These are phyloP conservation scores for Leccinellum albellum DNA, from an alignment of 768 basidiomycete genomes.

Conservation along the genomic window DNA sequence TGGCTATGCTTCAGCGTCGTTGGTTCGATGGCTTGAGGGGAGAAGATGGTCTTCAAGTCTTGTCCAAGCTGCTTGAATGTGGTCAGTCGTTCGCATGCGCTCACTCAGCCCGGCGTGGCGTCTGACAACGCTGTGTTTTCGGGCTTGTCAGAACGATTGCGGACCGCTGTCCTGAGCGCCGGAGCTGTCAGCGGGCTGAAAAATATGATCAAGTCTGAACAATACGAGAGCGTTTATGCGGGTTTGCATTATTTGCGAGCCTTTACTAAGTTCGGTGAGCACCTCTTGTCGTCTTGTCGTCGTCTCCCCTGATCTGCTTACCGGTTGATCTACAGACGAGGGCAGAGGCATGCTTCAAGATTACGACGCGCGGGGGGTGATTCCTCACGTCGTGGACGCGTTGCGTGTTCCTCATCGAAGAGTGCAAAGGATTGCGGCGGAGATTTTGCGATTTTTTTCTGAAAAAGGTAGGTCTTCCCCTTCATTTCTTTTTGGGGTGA, in stretches of 20 bases:
- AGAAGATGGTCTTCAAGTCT: slow-evolving; percentile 24
- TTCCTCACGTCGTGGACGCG: slow-evolving; percentile 13
- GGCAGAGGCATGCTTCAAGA: neutral
- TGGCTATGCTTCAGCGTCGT: slow-evolving; percentile 22
- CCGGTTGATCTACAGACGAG: slow-evolving; percentile 1
- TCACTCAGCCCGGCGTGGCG: no score
- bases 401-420: slow-evolving; percentile 13
- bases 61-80: slow-evolving; percentile 16
- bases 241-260: slow-evolving; percentile 24
- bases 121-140: neutral
- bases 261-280: slow-evolving; percentile 18
- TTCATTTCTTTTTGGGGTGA: neutral
- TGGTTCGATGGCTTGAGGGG: slow-evolving; percentile 28
- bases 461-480: slow-evolving; percentile 6
- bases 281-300: neutral
- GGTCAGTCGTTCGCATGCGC: slow-evolving; percentile 10
- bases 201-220: slow-evolving; percentile 13
- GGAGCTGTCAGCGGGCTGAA: slow-evolving; percentile 11
- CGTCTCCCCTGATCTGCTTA: neutral
- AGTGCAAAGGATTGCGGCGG: slow-evolving; percentile 17
- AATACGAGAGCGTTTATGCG: slow-evolving; percentile 10
- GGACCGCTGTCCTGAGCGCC: slow-evolving; percentile 11
- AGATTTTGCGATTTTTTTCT: slow-evolving; percentile 11
- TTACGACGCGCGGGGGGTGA: slow-evolving; percentile 3
- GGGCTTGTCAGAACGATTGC: slow-evolving; percentile 13